Evolutionary conservation across 345 rosid genomes (phyloP).

Genomic region (Conringia planisiliqua): DNA sequence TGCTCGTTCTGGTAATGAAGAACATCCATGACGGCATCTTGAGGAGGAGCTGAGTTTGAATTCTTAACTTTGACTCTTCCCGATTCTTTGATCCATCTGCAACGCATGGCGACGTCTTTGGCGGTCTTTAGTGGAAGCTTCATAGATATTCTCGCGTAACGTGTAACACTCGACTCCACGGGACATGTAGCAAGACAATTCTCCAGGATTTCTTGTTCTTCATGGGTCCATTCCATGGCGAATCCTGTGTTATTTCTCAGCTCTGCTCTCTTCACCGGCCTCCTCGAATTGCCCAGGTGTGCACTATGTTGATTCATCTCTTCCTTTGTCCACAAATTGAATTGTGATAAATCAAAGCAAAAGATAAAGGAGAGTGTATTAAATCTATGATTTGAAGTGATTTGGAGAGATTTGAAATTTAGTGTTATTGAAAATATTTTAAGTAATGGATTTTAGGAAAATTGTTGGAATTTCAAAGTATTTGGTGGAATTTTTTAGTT

Average conservation of each 20-base stretch:
- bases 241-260: background rate
- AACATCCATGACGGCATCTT: slow-evolving; percentile 30
- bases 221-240: background rate
- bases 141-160: slow-evolving; percentile 62
- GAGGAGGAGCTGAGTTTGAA: background rate
- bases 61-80: slow-evolving; percentile 50
- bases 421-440: too few species aligned
- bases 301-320: background rate
- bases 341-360: too few species aligned
- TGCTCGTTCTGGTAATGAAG: slow-evolving; percentile 57
- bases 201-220: background rate
- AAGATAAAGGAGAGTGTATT: too few species aligned
- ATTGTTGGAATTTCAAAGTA: too few species aligned
- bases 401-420: too few species aligned
- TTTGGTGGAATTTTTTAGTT: too few species aligned
- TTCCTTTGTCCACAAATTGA: background rate
- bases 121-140: slow-evolving; percentile 49
- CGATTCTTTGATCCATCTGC: slow-evolving; percentile 54
- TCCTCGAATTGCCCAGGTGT: background rate
- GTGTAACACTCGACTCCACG: slow-evolving; percentile 32
- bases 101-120: slow-evolving; percentile 73
- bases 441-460: too few species aligned
- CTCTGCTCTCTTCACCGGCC: background rate
- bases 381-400: too few species aligned
- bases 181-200: background rate